Evolutionary conservation across 306 rosid genomes (phyloP), one percentile per base, ranked within the genome.

Genomic region (Prunus salicina): DNA sequence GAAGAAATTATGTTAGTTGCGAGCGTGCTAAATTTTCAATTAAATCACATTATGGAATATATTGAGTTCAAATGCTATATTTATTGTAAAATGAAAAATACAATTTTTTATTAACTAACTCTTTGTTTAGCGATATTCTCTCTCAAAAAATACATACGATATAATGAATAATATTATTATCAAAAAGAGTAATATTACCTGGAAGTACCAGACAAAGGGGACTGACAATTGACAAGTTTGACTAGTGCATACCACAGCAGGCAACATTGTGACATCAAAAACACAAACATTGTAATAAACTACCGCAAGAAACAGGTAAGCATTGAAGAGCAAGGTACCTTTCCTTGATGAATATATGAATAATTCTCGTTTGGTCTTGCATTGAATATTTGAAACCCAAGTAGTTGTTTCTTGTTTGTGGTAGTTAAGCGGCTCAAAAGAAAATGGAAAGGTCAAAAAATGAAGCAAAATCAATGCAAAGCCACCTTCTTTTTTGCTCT

Each of bases 351-450:
- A 56, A 20, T 20, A 20, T 56, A n/a, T 56, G 28, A 56, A 27
- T 61, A 24, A 16, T 27, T 61, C 18, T 5, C 12, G 13, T 61
- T 30, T 16, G 67, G 67, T 30, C 12, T 51, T 22, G 16, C 80
- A 71, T 82, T 72, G 77, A 60, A 60, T 73, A 25, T 12, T 67
- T 64, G 64, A 67, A 62, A 22, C 25, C 55, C 13, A 30, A 51
- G 30, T 51, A 67, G 70, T 73, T 60, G 80, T 82, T 47, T 47
- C 52, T 47, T 56, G 82, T 81, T 78, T 60, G 68, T 43, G 74
- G 85, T 77, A 64, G 89, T 79, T 85, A 64, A 83, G 76, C 78
- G 75, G 79, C 65, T 46, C 8, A 20, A 30, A 72, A 64, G 65
- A 14, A 7, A 13, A 56, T 46, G 12, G 22, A 30, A 72, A 64